Base-by-base conservation (phyloP, 2,329 filamentous ascomycete genomes). In the Pezicula carpinea region DNA sequence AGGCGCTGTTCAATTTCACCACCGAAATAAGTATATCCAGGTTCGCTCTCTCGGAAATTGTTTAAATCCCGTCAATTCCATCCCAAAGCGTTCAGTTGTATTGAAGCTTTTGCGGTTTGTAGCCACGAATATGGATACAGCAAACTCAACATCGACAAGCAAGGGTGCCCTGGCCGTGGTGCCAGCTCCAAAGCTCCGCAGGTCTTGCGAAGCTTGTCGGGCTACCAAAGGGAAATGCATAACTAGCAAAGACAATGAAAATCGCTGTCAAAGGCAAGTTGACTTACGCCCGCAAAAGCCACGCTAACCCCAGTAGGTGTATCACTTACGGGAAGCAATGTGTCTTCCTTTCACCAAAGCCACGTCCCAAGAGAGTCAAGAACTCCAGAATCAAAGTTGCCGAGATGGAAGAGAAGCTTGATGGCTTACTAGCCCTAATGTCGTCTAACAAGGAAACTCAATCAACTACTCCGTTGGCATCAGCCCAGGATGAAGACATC, bases 181-280 rank as follows among this genome's bases (percentile, higher is more conserved):
- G 8, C 10, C 10, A 14, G 18, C 8, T 35, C 33, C 39, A 32
- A 49, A 45, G 38, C 36, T 55, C 21, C 49, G 53, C 18, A 39
- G 51, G 4, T 53, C 76, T 22, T 80, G 76, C 46, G 76, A 80
- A 60, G 71, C 74, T 2, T 80, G 76, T 52, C 66, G 76, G 43
- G 67, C 62, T 3, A 72, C 73, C 47, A 80, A 80, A 65, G 67
- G 77, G 18, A 75, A 73, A 49, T 80, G 77, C 52, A 70, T 72
- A 47, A 62, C 72, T 3, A 73, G 73, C 48, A 65, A 67, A 15
- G 70, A 73, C 54, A 61, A 68, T 5, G 69, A 36, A 11, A 34
- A 69, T 8, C 73, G 76, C 22, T 80, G 77, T 59, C 71, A 70
- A 61, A 73, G 75, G 76, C 79, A 67, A 49, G n/a, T 11, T 29